Evolutionary conservation across 257 asterid species (phyloP).

Genomic region (Solanum microdontum): DNA sequence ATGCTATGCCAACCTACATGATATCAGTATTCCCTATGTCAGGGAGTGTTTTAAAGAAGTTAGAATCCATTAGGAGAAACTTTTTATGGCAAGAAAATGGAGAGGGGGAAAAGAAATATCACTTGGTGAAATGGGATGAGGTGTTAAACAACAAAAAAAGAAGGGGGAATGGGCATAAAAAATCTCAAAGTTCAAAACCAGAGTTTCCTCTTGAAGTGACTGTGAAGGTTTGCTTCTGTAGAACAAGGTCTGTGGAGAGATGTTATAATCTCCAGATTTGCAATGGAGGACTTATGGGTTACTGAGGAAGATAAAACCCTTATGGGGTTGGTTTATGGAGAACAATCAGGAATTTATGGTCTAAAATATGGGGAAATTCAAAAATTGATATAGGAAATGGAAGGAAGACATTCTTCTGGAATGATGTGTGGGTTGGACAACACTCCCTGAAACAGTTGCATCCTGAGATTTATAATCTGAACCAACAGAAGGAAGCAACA

Average conservation of each 20-base stretch:
- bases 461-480: neutral
- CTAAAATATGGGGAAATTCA: neutral
- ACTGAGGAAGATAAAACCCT: neutral
- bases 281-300: neutral
- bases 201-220: neutral
- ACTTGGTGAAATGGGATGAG: neutral
- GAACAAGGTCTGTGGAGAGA: neutral
- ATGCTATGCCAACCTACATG: neutral
- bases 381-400: neutral
- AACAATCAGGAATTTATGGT: neutral
- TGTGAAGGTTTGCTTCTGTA: neutral
- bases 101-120: neutral
- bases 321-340: neutral
- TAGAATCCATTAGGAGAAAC: neutral
- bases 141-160: neutral
- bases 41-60: neutral
- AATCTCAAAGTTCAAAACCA: neutral
- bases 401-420: neutral
- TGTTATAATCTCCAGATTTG: neutral
- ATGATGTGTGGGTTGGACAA: neutral
- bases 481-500: neutral
- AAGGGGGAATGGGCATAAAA: neutral
- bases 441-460: neutral
- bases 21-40: neutral
- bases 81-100: neutral